phyloP scores from a whole-genome alignment of 495 filamentous ascomycete genomes.

The Penicillium bovifimosum region DNA sequence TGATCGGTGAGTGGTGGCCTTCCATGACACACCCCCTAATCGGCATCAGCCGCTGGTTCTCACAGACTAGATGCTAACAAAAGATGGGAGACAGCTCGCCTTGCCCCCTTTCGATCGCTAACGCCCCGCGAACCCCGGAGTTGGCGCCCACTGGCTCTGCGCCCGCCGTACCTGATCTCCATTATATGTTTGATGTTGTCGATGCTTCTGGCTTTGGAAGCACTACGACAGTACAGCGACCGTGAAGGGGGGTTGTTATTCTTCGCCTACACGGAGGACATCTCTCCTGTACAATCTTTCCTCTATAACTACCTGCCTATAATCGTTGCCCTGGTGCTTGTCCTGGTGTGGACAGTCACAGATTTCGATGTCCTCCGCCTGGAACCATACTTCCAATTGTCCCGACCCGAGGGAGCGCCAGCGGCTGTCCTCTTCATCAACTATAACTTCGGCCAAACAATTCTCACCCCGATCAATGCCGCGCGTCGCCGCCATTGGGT shows the following conservation, averaged over 20 bases:
- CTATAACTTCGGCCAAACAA: constrained; percentile 40
- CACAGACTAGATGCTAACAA: background rate
- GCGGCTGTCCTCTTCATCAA: constrained; percentile 39
- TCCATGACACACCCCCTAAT: background rate
- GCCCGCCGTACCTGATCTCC: constrained; percentile 28
- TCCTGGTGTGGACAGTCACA: constrained; percentile 37
- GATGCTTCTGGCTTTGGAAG: constrained; percentile 25
- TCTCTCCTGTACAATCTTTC: constrained; percentile 31
- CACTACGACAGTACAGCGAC: constrained; percentile 31
- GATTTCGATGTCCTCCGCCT: constrained; percentile 41
- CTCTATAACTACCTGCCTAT: constrained; percentile 39
- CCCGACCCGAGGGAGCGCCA: constrained; percentile 31
- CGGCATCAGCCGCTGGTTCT: background rate
- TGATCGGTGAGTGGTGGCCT: background rate
- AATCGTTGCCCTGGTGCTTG: constrained; percentile 30
- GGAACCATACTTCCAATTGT: constrained; percentile 39
- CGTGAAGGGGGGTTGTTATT: constrained; percentile 30
- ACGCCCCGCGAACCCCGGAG: constrained; percentile 10
- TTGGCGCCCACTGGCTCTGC: constrained; percentile 37
- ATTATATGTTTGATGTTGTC: constrained; percentile 25
- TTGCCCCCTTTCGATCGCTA: constrained; percentile 12
- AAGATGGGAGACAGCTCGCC: constrained; percentile 7
- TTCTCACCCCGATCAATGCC: constrained; percentile 36
- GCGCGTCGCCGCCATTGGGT: constrained; percentile 35
- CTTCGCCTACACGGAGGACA: constrained; percentile 30